Conservation (phyloP, 1,284 basidiomycete species). For the Meripilus lineatus region DNA sequence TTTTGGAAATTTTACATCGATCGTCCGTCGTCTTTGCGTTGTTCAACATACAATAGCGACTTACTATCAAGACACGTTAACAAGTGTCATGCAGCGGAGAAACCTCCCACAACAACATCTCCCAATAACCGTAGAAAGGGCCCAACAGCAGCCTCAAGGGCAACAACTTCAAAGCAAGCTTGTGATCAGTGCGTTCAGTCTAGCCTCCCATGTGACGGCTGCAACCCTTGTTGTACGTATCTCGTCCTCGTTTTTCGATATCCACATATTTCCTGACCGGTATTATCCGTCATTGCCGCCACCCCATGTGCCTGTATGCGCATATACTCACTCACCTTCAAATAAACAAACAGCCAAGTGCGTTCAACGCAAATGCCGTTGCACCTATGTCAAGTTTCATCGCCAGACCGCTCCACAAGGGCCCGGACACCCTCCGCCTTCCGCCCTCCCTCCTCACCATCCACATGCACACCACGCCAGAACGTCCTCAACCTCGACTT, state of each 20-base stretch:
- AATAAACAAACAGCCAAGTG: constrained; percentile 62
- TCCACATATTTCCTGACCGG: background rate
- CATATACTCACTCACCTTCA: constrained; percentile 1
- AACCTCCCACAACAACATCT: constrained; percentile 42
- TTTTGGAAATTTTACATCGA: background rate
- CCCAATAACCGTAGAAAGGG: constrained; percentile 48
- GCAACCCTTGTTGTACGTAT: constrained; percentile 72
- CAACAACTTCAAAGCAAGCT: constrained; percentile 73
- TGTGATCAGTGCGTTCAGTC: constrained; percentile 86
- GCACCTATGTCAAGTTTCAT: constrained; percentile 83
- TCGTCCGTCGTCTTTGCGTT: constrained; percentile 4
- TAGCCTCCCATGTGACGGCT: constrained; percentile 76
- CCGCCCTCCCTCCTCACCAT: constrained; percentile 15
- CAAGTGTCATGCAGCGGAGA: constrained; percentile 81
- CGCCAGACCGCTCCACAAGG: constrained; percentile 75
- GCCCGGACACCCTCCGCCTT: constrained; percentile 49
- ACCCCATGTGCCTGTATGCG: background rate
- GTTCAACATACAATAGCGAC: constrained; percentile 46
- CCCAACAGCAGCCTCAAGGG: constrained; percentile 55
- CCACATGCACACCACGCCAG: constrained; percentile 14
- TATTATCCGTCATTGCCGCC: background rate
- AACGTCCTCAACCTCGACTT: constrained; percentile 16
- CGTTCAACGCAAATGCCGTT: constrained; percentile 65
- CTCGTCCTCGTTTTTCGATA: constrained; percentile 15
- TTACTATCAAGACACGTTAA: constrained; percentile 85